Conservation (phyloP, 2,329 filamentous ascomycete species). For the Calonectria naviculata region DNA sequence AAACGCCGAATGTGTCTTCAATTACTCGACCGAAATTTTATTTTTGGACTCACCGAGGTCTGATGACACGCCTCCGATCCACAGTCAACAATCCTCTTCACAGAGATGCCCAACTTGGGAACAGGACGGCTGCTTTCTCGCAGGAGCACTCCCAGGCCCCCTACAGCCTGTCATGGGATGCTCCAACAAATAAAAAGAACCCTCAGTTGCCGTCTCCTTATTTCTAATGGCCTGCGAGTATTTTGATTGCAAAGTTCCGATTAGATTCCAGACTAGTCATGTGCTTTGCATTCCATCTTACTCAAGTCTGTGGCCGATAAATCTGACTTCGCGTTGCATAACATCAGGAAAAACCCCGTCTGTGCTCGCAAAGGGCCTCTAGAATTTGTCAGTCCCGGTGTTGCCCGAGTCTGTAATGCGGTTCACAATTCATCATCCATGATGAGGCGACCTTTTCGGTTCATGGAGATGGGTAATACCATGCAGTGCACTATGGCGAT, state of each 20-base stretch:
- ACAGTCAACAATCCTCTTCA: neutral
- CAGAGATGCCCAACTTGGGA: neutral
- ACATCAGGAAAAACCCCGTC: neutral
- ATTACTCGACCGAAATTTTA: no score
- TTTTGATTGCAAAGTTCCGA: no score
- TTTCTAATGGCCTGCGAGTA: no score
- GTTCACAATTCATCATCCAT: neutral
- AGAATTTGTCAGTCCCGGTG: neutral
- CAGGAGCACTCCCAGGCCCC: no score
- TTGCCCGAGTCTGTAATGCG: neutral
- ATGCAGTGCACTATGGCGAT: neutral
- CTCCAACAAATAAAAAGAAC: no score
- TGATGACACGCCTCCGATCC: no score
- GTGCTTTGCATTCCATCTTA: neutral
- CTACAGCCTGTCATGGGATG: no score
- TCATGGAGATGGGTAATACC: neutral
- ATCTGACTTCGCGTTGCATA: neutral
- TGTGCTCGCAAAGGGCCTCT: neutral
- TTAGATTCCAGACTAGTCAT: neutral
- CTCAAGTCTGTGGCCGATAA: neutral
- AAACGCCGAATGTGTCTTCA: no score
- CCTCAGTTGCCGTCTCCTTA: no score
- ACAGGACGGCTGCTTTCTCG: neutral
- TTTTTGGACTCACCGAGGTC: no score
- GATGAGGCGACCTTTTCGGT: neutral